Base-by-base conservation (phyloP, 805 yeast genomes). In the Kazachstania bromeliacearum region DNA sequence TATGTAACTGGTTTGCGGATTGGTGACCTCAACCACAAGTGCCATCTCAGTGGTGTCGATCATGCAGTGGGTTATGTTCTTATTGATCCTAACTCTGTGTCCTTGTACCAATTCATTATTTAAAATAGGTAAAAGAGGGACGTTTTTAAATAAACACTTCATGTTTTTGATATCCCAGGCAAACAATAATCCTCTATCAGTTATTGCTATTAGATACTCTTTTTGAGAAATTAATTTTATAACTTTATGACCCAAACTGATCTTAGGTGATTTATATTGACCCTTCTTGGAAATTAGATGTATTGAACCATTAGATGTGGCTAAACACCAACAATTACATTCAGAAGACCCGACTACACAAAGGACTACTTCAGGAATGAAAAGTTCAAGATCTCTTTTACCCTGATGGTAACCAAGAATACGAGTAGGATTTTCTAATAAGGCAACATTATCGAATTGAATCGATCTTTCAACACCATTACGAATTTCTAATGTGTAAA, bases 121-220 rank as follows among this genome's bases (percentile, higher is more conserved):
- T 10, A 59, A 38, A 2, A 59, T 40, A 3, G 60, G 61, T 16
- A 49, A 35, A 2, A 57, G 44, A 6, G 63, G 48, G 3, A 59
- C 41, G 24, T 53, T 44, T 22, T 48, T 51, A 23, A 45, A 36
- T 5, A 55, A 28, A 10, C 42, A 33, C 33, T 40, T 48, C 26
- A 40, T 30, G 5, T 31, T 41, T 4, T 33, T 25, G 18, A 59
- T 31, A 39, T 57, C 40, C 60, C 60, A 57, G 5, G 49, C 51
- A 32, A 70, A 67, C 10, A 79, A 45, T 0, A 73, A 56, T 0
- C 87, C 87, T 21, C 68, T 63, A 32, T 77, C 77, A 0, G 84
- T 75, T 0, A 79, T 66, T 16, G 76, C 51, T 8, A 70, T 70
- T 64, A 78, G 71, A 46, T 62, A 75, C 12, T 50, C 46, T 7